Evolutionary conservation across 495 filamentous ascomycete species (phyloP).

Genomic region (Cryomyces antarcticus): DNA sequence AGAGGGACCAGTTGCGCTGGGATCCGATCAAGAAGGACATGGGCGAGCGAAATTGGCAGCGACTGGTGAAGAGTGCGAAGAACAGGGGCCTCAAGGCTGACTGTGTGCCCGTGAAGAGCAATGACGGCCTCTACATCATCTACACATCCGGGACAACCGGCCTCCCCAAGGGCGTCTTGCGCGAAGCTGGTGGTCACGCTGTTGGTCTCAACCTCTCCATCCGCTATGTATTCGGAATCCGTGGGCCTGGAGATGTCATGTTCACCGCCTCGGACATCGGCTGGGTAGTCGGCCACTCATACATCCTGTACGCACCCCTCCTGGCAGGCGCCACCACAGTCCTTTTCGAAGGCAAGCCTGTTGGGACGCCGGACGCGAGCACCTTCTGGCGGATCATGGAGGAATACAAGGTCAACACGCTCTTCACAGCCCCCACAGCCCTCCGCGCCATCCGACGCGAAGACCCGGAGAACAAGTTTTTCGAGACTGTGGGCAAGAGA

Average conservation of each 20-base stretch:
- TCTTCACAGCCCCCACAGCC: conserved; percentile 78
- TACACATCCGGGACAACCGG: conserved; percentile 80
- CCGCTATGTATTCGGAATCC: conserved; percentile 56
- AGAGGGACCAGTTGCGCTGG: conserved; percentile 59
- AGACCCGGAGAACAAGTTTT: conserved; percentile 49
- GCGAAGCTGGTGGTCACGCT: conserved; percentile 70
- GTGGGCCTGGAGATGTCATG: conserved; percentile 64
- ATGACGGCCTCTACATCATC: conserved; percentile 72
- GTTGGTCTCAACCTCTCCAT: conserved; percentile 69
- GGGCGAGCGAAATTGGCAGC: conserved; percentile 63
- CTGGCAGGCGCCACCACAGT: conserved; percentile 71
- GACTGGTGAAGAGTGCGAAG: conserved; percentile 44
- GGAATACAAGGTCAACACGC: conserved; percentile 61
- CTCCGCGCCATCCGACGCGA: conserved; percentile 72
- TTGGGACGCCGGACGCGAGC: conserved; percentile 73
- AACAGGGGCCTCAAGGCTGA: conserved; percentile 42
- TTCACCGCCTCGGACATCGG: conserved; percentile 41
- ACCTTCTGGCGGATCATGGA: conserved; percentile 76
- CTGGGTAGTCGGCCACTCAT: conserved; percentile 23
- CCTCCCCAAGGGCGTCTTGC: conserved; percentile 68
- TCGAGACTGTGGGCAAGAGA: conserved; percentile 37
- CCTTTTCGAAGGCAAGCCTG: conserved; percentile 78
- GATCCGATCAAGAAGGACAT: conserved; percentile 36
- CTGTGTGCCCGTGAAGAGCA: conserved; percentile 55
- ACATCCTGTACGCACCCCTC: conserved; percentile 60